A percentile compares a stretch with the other conserved stretches of the same genome.
Evolutionary conservation across 768 basidiomycete genomes (phyloP).

Genomic region (Cyclocybe cylindracea): DNA sequence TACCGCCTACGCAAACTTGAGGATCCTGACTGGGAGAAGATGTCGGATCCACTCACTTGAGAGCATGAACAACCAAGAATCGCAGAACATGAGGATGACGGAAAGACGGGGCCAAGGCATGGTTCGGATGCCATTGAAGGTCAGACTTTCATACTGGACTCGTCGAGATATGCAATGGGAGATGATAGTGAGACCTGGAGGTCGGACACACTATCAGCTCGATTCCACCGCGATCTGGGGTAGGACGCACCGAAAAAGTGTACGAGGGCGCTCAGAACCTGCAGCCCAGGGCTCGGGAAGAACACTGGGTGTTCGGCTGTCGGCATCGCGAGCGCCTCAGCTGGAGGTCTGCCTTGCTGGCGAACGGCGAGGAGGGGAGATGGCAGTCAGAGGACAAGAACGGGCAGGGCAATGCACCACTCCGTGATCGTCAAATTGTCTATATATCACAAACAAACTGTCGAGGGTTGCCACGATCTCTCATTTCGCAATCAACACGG

Average conservation of each 20-base stretch:
- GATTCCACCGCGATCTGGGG: not conserved
- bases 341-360: not conserved
- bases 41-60: conserved; percentile 28
- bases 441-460: too few relatives aligned
- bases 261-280: conserved; percentile 25
- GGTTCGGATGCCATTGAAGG: conserved; percentile 24
- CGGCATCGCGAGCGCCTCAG: conserved; percentile 4
- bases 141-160: conserved; percentile 29
- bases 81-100: conserved; percentile 39
- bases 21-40: not conserved
- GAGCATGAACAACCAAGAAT: conserved; percentile 46
- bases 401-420: not conserved
- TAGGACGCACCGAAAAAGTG: conserved; percentile 25
- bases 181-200: conserved; percentile 15
- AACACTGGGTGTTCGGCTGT: conserved; percentile 13
- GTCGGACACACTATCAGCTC: not conserved
- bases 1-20: conserved; percentile 30
- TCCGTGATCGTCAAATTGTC: too few relatives aligned
- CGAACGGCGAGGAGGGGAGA: not conserved
- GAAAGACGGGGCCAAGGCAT: conserved; percentile 42
- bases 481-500: too few relatives aligned
- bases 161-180: conserved; percentile 43
- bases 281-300: conserved; percentile 27
- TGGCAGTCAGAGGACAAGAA: not conserved
- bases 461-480: too few relatives aligned